These are phyloP conservation scores for Pichia thaimueangensis DNA, from an alignment of 805 yeast species.

Conservation along the genomic window DNA sequence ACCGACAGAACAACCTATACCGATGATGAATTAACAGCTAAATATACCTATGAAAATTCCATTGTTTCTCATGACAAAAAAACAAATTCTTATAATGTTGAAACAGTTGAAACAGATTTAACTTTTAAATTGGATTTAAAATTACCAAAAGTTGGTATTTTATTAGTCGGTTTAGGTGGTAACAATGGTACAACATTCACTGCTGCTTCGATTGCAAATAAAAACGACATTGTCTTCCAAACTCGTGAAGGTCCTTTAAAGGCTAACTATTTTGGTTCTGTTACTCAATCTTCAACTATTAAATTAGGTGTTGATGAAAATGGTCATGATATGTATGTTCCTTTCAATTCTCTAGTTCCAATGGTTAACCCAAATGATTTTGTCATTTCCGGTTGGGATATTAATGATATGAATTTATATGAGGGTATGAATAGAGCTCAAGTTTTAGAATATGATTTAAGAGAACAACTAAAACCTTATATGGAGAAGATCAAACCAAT, in stretches of 20 bases:
- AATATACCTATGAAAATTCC: conserved; percentile 72
- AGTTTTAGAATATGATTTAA: conserved; percentile 82
- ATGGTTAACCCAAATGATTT: conserved; percentile 86
- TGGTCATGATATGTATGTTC: conserved; percentile 87
- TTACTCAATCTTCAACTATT: conserved; percentile 86
- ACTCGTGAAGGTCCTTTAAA: conserved; percentile 70
- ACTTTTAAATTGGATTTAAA: conserved; percentile 80
- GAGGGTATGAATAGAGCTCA: conserved; percentile 79
- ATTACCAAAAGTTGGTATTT: conserved; percentile 78
- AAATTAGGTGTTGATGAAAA: conserved; percentile 79
- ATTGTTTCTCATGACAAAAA: conserved; percentile 46
- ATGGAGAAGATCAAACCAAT: conserved; percentile 62
- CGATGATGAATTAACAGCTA: conserved; percentile 49
- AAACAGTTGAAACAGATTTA: conserved; percentile 66
- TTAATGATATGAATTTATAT: conserved; percentile 61
- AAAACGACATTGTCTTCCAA: conserved; percentile 66
- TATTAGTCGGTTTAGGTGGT: conserved; percentile 95
- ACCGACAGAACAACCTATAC: conserved; percentile 47
- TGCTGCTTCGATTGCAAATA: conserved; percentile 81
- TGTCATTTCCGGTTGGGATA: conserved; percentile 93
- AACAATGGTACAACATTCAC: conserved; percentile 91
- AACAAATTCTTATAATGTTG: conserved; percentile 58
- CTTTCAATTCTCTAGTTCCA: conserved; percentile 85
- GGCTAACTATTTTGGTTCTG: conserved; percentile 86
- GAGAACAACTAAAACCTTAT: conserved; percentile 61